Conservation (phyloP, 208 protist genomes). For the Lotmaria passim region DNA sequence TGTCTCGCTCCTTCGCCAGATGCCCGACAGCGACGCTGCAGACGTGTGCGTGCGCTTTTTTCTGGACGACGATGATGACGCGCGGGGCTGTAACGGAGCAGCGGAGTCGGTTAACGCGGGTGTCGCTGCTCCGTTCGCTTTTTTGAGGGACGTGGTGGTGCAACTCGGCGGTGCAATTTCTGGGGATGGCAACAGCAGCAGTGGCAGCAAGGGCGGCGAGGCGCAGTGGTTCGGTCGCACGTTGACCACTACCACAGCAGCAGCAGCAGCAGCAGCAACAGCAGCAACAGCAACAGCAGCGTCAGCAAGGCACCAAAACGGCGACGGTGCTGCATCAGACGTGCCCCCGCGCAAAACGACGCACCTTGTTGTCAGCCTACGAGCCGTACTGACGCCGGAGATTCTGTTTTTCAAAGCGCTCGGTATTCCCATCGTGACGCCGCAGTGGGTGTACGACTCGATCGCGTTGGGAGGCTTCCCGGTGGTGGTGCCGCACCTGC, state of each 20-base stretch:
- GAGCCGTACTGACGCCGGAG: constrained; percentile 48
- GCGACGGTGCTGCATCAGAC: not conserved
- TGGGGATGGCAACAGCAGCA: not conserved
- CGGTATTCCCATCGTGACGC: constrained; percentile 63
- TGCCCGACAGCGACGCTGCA: constrained; percentile 11
- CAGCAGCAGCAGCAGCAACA: too few species aligned
- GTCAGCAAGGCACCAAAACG: too few species aligned
- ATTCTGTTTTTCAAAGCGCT: constrained; percentile 62
- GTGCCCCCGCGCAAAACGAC: constrained; percentile 19
- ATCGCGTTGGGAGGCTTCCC: constrained; percentile 60
- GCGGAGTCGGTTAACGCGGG: too few species aligned
- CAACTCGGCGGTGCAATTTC: constrained; percentile 55
- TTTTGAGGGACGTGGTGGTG: constrained; percentile 62
- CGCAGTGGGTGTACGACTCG: constrained; percentile 78
- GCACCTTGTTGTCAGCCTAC: constrained; percentile 34
- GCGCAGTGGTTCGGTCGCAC: too few species aligned
- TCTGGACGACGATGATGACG: constrained; percentile 12
- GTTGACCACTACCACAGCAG: too few species aligned
- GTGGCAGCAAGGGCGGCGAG: not conserved
- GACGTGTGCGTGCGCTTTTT: constrained; percentile 25
- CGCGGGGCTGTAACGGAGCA: not conserved
- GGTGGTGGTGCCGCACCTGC: constrained; percentile 31
- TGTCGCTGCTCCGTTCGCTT: not conserved
- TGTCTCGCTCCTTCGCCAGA: constrained; percentile 9
- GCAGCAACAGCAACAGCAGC: not conserved